A percentile compares a stretch with the other conserved stretches of the same genome.
Conservation (phyloP, 352 stramenopile genomes). For the Pythium volutum region DNA sequence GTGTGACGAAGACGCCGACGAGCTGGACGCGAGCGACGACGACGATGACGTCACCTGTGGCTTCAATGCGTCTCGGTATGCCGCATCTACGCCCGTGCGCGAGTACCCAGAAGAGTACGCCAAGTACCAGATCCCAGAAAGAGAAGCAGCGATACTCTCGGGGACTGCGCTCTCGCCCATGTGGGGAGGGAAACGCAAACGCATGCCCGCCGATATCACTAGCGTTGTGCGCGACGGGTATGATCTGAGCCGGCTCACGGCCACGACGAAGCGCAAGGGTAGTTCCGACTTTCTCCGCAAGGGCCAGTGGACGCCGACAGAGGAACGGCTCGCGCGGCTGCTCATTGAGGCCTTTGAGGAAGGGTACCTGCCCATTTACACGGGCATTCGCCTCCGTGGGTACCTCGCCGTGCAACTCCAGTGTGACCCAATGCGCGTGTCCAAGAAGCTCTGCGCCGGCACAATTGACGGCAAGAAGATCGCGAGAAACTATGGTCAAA, state of each 20-base stretch:
- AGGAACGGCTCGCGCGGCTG: conserved; percentile 52
- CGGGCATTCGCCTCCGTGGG: conserved; percentile 63
- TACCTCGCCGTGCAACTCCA: conserved; percentile 77
- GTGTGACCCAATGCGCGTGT: conserved; percentile 80
- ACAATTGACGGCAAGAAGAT: conserved; percentile 65
- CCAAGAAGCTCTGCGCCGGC: conserved; percentile 76
- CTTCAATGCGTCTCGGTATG: background rate
- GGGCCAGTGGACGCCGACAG: conserved; percentile 67
- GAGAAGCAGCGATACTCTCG: conserved; percentile 7
- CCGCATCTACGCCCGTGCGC: conserved; percentile 21
- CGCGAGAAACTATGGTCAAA: conserved; percentile 77
- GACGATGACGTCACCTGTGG: background rate
- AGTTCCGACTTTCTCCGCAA: conserved; percentile 70
- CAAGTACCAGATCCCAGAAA: conserved; percentile 27
- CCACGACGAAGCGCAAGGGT: conserved; percentile 42
- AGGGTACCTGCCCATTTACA: conserved; percentile 71
- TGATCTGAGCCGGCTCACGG: conserved; percentile 9
- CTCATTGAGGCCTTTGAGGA: conserved; percentile 76
- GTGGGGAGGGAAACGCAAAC: conserved; percentile 38
- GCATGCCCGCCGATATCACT: background rate
- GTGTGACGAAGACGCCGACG: conserved; percentile 20
- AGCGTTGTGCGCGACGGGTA: conserved; percentile 19
- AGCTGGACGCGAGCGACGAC: background rate
- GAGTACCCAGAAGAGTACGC: conserved; percentile 25
- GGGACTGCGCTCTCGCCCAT: conserved; percentile 3